Conservation (phyloP, 441 rosid species). For the Jatropha multifida region DNA sequence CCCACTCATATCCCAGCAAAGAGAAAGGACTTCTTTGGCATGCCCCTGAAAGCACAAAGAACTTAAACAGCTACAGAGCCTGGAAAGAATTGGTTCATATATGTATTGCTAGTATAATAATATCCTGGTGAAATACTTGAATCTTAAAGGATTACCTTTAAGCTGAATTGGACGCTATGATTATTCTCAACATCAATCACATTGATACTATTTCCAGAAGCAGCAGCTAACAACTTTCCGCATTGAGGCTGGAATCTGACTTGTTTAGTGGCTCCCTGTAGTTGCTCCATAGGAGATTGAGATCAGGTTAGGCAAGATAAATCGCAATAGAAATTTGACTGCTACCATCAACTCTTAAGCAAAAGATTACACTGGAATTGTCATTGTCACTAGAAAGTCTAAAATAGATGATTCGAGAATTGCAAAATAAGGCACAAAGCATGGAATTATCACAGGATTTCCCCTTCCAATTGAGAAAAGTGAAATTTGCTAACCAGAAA, state of each 20-base stretch:
- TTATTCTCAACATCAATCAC: conserved; percentile 40
- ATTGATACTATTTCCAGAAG: conserved; percentile 33
- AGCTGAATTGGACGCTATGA: conserved; percentile 11
- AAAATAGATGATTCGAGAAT: background rate
- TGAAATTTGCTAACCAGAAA: no score
- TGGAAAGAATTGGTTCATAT: background rate
- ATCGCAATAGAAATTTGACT: background rate
- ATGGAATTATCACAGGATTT: background rate
- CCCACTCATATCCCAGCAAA: conserved; percentile 47
- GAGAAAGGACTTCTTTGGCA: conserved; percentile 28
- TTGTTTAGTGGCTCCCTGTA: conserved; percentile 39
- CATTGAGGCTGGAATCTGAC: conserved; percentile 43
- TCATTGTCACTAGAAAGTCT: background rate
- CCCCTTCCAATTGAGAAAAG: background rate
- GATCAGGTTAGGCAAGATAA: background rate
- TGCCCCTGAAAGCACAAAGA: conserved; percentile 36
- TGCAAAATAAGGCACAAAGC: background rate
- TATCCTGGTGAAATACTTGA: background rate
- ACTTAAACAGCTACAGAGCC: background rate
- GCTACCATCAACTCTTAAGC: background rate
- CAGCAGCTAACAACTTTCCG: conserved; percentile 41
- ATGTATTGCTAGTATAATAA: background rate
- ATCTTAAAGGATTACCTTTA: conserved; percentile 30
- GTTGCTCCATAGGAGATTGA: conserved; percentile 8
- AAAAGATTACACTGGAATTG: background rate